These are phyloP conservation scores for Penicillium palitans DNA, from an alignment of 2,329 filamentous ascomycete species.

Conservation along the genomic window DNA sequence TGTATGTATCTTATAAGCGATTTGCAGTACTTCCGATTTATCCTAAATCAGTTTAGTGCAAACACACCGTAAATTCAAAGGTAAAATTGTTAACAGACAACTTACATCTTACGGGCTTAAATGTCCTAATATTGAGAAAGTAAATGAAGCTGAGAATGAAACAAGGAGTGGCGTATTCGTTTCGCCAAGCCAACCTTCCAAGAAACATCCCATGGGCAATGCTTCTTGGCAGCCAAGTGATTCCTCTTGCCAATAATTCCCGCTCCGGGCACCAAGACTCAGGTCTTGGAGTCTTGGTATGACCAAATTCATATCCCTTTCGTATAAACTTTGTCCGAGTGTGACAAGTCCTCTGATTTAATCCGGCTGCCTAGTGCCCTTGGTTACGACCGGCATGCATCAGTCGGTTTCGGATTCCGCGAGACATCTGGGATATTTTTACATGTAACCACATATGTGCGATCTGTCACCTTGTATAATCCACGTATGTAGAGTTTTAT, in stretches of 20 bases:
- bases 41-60: constrained; percentile 2
- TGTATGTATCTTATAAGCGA: not conserved
- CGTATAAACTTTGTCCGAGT: not conserved
- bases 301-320: constrained; percentile 6
- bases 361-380: constrained; percentile 12
- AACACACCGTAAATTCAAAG: not conserved
- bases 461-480: not conserved
- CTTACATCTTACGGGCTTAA: not conserved
- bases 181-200: constrained; percentile 19
- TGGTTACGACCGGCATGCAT: constrained; percentile 3
- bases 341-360: not conserved
- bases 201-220: constrained; percentile 17
- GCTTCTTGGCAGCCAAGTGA: constrained; percentile 31
- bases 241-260: constrained; percentile 29
- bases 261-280: constrained; percentile 24
- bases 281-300: constrained; percentile 17
- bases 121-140: not conserved
- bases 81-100: not conserved
- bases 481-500: not conserved
- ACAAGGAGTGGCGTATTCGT: not conserved
- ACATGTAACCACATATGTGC: not conserved
- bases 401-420: constrained; percentile 2
- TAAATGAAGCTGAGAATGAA: not conserved
- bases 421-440: not conserved
- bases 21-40: not conserved